Conservation (phyloP, 441 rosid species). For the Populus tomentosa region DNA sequence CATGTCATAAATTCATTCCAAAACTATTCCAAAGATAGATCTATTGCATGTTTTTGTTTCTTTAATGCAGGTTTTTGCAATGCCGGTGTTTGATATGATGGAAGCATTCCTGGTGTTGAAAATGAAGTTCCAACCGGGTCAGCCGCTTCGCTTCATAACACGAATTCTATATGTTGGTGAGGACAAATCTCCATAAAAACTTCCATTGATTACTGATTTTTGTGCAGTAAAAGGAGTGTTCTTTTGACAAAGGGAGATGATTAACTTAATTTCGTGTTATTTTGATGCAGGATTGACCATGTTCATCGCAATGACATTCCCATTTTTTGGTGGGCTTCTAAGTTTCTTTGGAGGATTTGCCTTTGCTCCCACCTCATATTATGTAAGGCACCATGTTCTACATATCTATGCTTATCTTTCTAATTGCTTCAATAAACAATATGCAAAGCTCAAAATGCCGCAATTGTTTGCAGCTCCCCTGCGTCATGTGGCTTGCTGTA, state of each 20-base stretch:
- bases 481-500: constrained; percentile 64
- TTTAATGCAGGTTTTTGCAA: constrained; percentile 45
- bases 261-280: too few species aligned
- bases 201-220: too few species aligned
- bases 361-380: constrained; percentile 77
- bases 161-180: constrained; percentile 64
- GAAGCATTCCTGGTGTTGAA: constrained; percentile 53
- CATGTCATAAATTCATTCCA: too few species aligned
- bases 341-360: constrained; percentile 93
- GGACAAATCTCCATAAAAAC: constrained; percentile 3
- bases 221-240: too few species aligned
- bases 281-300: constrained; percentile 53
- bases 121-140: constrained; percentile 43
- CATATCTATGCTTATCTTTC: too few species aligned
- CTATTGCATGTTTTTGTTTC: too few species aligned
- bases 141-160: constrained; percentile 44
- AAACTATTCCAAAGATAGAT: too few species aligned
- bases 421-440: not conserved
- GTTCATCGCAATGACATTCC: constrained; percentile 53
- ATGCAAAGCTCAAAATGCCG: not conserved
- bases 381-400: constrained; percentile 30
- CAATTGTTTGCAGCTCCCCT: constrained; percentile 74
- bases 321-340: constrained; percentile 76
- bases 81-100: constrained; percentile 75
- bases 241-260: too few species aligned